Conservation (phyloP, 345 rosid species). For the Geranium brycei region DNA sequence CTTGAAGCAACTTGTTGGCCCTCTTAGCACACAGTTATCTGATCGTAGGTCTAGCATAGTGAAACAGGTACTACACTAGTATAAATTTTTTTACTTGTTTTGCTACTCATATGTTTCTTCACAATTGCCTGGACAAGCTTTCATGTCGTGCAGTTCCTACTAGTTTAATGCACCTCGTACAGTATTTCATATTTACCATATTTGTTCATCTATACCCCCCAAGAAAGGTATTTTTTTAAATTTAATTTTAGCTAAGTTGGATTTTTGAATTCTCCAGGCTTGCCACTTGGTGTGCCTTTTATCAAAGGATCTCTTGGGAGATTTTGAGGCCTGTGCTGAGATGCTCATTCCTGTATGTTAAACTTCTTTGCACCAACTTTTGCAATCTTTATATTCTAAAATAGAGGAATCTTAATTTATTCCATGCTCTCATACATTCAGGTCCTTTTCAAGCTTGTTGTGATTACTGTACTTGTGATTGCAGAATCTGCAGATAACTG, state of each 20-base stretch:
- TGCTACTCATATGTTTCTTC: not conserved
- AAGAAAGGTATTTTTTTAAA: no score
- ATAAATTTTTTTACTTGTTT: not conserved
- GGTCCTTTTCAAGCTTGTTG: slow-evolving; percentile 99
- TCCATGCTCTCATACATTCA: slow-evolving; percentile 30
- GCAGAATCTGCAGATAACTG: slow-evolving; percentile 98
- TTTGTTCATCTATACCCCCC: no score
- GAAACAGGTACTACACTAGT: slow-evolving; percentile 57
- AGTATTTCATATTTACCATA: no score
- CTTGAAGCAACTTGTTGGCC: slow-evolving; percentile 84
- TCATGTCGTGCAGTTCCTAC: not conserved
- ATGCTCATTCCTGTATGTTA: slow-evolving; percentile 76
- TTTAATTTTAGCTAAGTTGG: slow-evolving; percentile 8
- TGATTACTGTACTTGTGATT: slow-evolving; percentile 98
- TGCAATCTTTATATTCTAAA: not conserved
- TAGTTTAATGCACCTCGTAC: no score
- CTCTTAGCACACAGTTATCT: slow-evolving; percentile 68
- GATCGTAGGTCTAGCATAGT: slow-evolving; percentile 95
- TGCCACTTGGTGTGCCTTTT: slow-evolving; percentile 87
- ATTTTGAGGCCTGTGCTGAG: slow-evolving; percentile 95
- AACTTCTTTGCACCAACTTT: not conserved
- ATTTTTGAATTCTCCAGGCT: slow-evolving; percentile 28
- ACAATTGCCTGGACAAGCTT: not conserved
- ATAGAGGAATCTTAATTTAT: not conserved
- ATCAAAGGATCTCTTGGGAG: slow-evolving; percentile 94